Base-by-base conservation (phyloP, 805 yeast species). In the Pichia heedii region DNA sequence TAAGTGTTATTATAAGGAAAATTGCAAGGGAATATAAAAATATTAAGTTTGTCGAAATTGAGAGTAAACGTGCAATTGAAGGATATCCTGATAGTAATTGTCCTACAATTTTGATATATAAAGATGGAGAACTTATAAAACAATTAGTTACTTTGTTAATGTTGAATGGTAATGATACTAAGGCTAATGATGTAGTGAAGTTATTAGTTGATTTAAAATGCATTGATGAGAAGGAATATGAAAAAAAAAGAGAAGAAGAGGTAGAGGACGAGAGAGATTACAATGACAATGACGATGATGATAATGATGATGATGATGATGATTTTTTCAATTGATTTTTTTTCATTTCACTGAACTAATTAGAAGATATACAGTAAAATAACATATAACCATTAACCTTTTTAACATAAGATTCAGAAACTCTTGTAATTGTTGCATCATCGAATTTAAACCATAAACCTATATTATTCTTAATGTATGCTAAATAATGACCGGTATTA, bases 401-500 rank as follows among this genome's bases (percentile, higher is more conserved):
- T 43, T 77, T 65, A 13, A 89, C 95, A 44, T 80, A 80, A 39
- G 77, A 76, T 42, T 72, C 77, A 9, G 78, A 61, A 11, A 87
- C 73, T 43, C 76, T 60, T 2, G 88, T 76, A 13, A 93, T 83
- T 54, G 80, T 77, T 16, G 93, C 79, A 65, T 93, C 99, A 57
- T 93, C 96, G 59, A 88, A 89, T 58, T 77, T 80, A 58, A 83
- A 83, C 99, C 99, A 93, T 54, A 74, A 71, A 3, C 87, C 84
- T 35, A 76, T 73, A n/a, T 75, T 67, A 43, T 70, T 75, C 57
- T 89, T 90, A 48, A 85, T 74, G 54, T 81, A 71, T 16, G 93
- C 81, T 13, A 89, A 74, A 60, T 93, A 93, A 61, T 93, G 99
- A 11, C 99, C 99, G 2, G 97, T 93, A 58, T 87, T 87, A 7